A percentile compares a stretch with the other conserved stretches of the same genome.
Evolutionary conservation across 139 green algal genomes (phyloP).

Genomic region (Asterochloris sp.): DNA sequence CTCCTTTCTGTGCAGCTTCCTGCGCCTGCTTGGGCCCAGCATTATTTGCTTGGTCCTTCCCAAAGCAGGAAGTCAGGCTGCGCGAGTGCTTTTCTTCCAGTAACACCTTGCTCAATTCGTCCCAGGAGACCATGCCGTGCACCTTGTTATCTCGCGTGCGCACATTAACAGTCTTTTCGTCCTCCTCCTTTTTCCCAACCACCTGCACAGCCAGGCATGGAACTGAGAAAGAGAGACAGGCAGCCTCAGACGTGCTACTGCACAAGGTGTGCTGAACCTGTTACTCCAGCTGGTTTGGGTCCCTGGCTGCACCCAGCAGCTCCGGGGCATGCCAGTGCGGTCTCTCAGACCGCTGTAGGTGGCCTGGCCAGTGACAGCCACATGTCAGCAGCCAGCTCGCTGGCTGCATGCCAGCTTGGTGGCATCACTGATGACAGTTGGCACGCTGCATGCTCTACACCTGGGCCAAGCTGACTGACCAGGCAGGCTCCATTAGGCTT

Average conservation of each 20-base stretch:
- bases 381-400: background rate
- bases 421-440: no score
- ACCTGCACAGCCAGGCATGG: constrained; percentile 39
- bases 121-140: constrained; percentile 44
- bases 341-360: background rate
- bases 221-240: no score
- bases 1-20: no score
- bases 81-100: constrained; percentile 24
- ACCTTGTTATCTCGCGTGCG: constrained; percentile 92
- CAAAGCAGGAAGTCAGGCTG: constrained; percentile 33
- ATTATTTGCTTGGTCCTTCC: background rate
- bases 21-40: no score
- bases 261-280: background rate
- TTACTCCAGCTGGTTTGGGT: background rate
- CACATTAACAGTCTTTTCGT: constrained; percentile 82
- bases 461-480: no score
- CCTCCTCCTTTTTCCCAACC: constrained; percentile 77
- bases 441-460: no score
- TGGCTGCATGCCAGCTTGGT: no score
- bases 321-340: background rate
- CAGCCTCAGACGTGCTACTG: no score
- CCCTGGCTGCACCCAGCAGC: background rate
- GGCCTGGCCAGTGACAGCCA: background rate
- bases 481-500: no score
- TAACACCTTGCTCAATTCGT: constrained; percentile 32